A percentile compares a stretch with the other conserved stretches of the same genome.
phyloP scores from a whole-genome alignment of 805 yeast species.

The Suhomyces kilbournensis region DNA sequence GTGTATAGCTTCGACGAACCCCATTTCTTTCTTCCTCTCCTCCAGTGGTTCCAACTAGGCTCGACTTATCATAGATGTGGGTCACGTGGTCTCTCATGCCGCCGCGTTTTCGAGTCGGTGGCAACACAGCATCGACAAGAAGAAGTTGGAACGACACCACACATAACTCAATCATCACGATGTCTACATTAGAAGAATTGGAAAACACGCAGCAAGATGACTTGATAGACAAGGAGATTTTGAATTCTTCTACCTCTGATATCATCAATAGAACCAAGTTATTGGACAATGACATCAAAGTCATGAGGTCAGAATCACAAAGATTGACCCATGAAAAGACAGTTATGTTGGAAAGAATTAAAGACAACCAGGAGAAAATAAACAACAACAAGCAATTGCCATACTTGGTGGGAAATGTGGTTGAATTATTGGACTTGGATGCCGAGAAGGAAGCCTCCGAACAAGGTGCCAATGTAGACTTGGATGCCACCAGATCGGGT shows the following conservation, averaged over 20 bases:
- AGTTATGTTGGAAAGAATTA: constrained; percentile 88
- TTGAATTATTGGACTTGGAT: constrained; percentile 84
- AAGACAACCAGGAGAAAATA: constrained; percentile 94
- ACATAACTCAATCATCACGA: constrained; percentile 18
- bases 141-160: not conserved
- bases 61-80: not conserved
- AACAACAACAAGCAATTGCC: constrained; percentile 95
- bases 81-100: not conserved
- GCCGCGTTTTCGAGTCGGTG: constrained; percentile 1
- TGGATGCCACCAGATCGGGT: constrained; percentile 87
- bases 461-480: constrained; percentile 93
- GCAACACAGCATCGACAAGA: constrained; percentile 2
- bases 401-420: constrained; percentile 93
- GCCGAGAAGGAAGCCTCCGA: constrained; percentile 78
- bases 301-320: constrained; percentile 88
- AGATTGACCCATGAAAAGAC: constrained; percentile 89
- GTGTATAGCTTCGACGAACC: not conserved
- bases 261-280: constrained; percentile 81
- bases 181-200: constrained; percentile 85
- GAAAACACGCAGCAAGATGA: constrained; percentile 51
- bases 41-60: not conserved
- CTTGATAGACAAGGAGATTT: constrained; percentile 79
- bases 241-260: constrained; percentile 74
- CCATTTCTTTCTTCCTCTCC: not conserved
- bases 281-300: constrained; percentile 91